Evolutionary conservation across 2,329 filamentous ascomycete species (phyloP), one percentile per base, ranked within the genome.

Genomic region (Aschersonia sp.): DNA sequence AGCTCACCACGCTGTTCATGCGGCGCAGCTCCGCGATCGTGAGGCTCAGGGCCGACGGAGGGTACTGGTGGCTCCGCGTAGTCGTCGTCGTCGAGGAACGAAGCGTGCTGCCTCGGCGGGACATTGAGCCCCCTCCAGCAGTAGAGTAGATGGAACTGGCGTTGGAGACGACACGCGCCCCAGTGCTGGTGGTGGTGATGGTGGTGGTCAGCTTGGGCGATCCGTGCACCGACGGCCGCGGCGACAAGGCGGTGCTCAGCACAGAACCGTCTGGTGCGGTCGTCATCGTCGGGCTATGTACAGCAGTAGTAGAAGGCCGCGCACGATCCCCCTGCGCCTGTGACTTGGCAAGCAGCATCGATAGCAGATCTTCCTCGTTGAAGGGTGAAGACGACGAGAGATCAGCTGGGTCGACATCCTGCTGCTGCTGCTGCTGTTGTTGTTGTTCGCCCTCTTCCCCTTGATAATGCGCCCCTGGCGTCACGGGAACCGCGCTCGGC

Each of bases 1-100:
- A 62, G 54, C 68, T 73, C 43, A 74, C 55, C 47, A 70, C 60
- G 58, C 71, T 76, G 61, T 79, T 77, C 73, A 77, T 78, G 45
- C 74, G 66, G 8, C 75, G 68, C 48, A 79, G 68, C 57, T 76
- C 69, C 14, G 67, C 66, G 32, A 77, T 69, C 2, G 72, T 66
- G 50, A 58, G 61, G n/a, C 66, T 60, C 10, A 72, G 56, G 6
- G 56, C 48, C 11, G 54, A 51, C 1, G 48, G 56, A 45, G 46
- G 50, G 5, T 37, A 37, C 35, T 9, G 35, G 35, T 8, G 12
- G 35, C 35, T 37, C 4, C 22, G 22, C 22, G 22, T 22, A 22
- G 22, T 37, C 35, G 35, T 8, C 8, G 35, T 9, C 35, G 8
- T 37, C 12, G 35, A 8, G 35, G 35, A 37, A 4, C 35, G 35